Conservation (phyloP, 148 eudicot genomes). For the Rhododendron williamsianum region DNA sequence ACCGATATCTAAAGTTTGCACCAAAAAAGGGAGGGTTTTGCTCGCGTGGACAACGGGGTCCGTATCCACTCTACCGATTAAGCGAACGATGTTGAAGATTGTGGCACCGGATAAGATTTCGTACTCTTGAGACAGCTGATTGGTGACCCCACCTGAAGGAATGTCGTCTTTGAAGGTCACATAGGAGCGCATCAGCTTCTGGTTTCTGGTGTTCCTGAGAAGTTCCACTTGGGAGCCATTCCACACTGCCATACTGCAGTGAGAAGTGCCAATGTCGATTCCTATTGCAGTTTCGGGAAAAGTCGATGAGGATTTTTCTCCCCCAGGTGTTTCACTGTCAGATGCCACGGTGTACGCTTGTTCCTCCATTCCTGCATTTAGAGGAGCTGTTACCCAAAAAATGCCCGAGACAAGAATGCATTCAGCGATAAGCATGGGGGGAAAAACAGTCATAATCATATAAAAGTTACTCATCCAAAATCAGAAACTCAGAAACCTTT, state of each 20-base stretch:
- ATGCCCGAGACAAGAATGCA: neutral
- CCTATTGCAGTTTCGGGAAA: constrained; percentile 72
- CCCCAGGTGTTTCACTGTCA: constrained; percentile 73
- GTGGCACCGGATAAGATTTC: constrained; percentile 70
- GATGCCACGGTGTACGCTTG: constrained; percentile 78
- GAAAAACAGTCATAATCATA: neutral
- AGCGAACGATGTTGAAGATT: constrained; percentile 73
- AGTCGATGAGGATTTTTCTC: constrained; percentile 47
- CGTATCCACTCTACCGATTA: constrained; percentile 76
- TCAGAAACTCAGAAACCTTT: neutral
- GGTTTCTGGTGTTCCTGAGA: constrained; percentile 60
- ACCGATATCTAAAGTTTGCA: constrained; percentile 72
- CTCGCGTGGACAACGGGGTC: constrained; percentile 77
- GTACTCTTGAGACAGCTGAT: constrained; percentile 52
- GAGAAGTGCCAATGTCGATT: constrained; percentile 83
- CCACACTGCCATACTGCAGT: constrained; percentile 82
- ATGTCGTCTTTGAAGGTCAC: constrained; percentile 75
- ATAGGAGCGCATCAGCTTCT: constrained; percentile 62
- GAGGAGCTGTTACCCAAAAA: neutral
- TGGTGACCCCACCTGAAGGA: constrained; percentile 63
- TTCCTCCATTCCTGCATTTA: constrained; percentile 66
- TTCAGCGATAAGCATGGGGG: neutral
- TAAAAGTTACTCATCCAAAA: neutral
- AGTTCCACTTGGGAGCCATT: constrained; percentile 76
- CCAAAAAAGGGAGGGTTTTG: constrained; percentile 74